Percentiles rank a stretch among this genome's conserved stretches.
These are phyloP conservation scores for Saccharomycopsis phalli DNA, from an alignment of 1,139 yeast genomes.

Conservation along the genomic window DNA sequence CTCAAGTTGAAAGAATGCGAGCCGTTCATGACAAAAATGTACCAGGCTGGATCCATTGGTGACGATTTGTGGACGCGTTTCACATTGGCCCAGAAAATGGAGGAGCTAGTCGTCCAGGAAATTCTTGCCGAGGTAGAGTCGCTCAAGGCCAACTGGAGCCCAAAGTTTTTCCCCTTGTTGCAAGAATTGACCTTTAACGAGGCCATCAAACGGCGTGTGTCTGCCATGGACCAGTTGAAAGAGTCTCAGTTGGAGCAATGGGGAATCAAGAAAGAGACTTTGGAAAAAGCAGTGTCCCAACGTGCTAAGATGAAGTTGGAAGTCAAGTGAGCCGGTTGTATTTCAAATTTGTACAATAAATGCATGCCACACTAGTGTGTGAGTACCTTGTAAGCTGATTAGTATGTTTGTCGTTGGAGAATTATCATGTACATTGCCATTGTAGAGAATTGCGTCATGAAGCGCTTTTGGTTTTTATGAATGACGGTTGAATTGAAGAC, in stretches of 20 bases:
- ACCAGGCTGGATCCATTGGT: constrained; percentile 85
- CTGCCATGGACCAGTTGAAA: constrained; percentile 51
- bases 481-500: no score
- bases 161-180: constrained; percentile 64
- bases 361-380: no score
- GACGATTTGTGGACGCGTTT: constrained; percentile 80
- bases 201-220: constrained; percentile 74
- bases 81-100: constrained; percentile 66
- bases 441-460: no score
- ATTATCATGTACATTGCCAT: no score
- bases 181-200: constrained; percentile 90
- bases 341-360: no score
- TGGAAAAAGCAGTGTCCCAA: constrained; percentile 3
- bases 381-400: no score
- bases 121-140: constrained; percentile 70
- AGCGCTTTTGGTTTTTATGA: no score
- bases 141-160: constrained; percentile 74
- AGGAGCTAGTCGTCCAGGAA: constrained; percentile 73
- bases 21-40: constrained; percentile 57
- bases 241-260: constrained; percentile 42
- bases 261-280: constrained; percentile 32
- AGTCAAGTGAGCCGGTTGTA: constrained; percentile 1
- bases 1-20: constrained; percentile 64
- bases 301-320: constrained; percentile 12
- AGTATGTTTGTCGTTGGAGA: no score